Base-by-base conservation (phyloP, 306 rosid species). In the Luffa aegyptiaca region DNA sequence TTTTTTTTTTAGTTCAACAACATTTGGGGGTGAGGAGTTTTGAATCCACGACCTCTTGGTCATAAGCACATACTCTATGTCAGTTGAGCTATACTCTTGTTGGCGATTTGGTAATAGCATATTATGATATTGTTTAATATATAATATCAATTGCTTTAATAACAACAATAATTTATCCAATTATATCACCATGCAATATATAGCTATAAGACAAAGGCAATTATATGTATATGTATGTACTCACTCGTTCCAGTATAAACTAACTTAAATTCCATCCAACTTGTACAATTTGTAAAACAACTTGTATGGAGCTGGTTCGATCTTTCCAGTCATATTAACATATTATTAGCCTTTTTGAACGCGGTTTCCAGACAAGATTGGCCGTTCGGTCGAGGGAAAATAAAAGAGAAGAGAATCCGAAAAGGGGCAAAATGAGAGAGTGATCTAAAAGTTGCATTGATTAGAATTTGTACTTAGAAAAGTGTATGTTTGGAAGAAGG, bases 401-500 rank as follows among this genome's bases (percentile, higher is more conserved):
- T 18, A 8, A 16, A 26, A 26, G 31, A n/a, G 49, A 42, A 36
- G 20, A 70, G 39, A 70, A 10, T 44, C n/a, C 12, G 4, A 68
- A 18, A 36, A 7, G 14, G 8, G 10, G 10, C 20, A 36, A 66
- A 39, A 37, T 6, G 36, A 37, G 12, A 63, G 31, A 66, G 51
- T n/a, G n/a, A n/a, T 33, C 0, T 9, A 18, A 68, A 41, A n/a
- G n/a, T 44, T 42, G 75, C 75, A 69, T 69, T 44, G 10, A 69
- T 72, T 72, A 48, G 39, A 48, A 37, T 26, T 26, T 13, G 58
- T 31, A 46, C 5, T 45, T 11, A 2, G 10, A 21, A 72, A 72
- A 72, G 77, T 26, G 77, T 72, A 46, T 48, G 58, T 45, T 72
- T 72, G 77, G 58, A 48, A 46, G 77, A 48, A 21, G 71, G 42